Conservation (phyloP, 768 basidiomycete species). For the Lactifluus pinguis region DNA sequence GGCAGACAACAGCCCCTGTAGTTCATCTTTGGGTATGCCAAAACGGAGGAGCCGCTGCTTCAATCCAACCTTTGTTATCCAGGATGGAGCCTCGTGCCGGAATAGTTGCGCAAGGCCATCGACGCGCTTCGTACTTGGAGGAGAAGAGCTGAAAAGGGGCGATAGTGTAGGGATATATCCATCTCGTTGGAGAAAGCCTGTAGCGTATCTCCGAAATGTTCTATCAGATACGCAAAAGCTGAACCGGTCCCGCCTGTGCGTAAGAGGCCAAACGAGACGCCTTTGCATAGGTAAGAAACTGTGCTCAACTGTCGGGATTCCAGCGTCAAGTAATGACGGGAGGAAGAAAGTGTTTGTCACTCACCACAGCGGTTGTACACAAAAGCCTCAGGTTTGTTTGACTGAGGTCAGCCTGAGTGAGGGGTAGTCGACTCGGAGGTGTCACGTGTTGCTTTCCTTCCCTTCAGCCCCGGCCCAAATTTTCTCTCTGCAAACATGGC, state of each 20-base stretch:
- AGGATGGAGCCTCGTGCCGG: constrained; percentile 8
- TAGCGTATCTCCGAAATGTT: not conserved
- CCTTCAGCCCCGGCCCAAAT: too few relatives aligned
- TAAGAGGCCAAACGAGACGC: not conserved
- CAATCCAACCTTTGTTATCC: constrained; percentile 21
- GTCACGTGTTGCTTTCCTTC: not conserved
- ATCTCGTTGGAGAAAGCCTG: not conserved
- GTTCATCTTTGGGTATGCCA: constrained; percentile 37
- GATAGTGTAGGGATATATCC: not conserved
- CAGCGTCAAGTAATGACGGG: not conserved
- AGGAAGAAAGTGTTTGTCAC: too few relatives aligned
- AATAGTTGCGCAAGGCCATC: not conserved
- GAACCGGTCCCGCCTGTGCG: not conserved
- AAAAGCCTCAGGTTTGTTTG: too few relatives aligned
- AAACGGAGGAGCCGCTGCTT: constrained; percentile 36
- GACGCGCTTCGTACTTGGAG: not conserved
- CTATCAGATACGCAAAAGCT: not conserved
- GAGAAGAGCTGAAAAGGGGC: not conserved
- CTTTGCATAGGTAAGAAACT: constrained; percentile 1
- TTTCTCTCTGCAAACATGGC: constrained; percentile 22
- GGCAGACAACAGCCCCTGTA: constrained; percentile 32
- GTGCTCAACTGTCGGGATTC: not conserved
- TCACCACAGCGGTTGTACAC: too few relatives aligned
- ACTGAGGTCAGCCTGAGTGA: too few relatives aligned
- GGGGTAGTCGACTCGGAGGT: too few relatives aligned